These are phyloP conservation scores for Syzygium aromaticum DNA, from an alignment of 345 rosid genomes.

Conservation along the genomic window DNA sequence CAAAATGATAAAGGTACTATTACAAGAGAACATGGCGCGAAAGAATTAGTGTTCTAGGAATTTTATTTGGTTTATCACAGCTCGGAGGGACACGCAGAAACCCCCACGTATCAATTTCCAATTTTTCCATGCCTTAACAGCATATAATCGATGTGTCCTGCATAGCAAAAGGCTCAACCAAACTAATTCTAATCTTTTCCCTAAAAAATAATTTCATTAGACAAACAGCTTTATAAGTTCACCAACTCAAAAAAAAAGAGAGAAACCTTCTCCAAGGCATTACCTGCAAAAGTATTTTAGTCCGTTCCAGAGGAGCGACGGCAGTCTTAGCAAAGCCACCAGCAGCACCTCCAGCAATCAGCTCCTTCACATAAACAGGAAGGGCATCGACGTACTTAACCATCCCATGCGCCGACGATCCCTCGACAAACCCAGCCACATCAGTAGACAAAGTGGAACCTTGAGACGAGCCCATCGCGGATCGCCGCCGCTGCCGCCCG, in stretches of 20 bases:
- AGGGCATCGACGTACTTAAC: constrained; percentile 41
- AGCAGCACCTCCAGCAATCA: constrained; percentile 93
- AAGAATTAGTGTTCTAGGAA: not conserved
- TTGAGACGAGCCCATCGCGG: constrained; percentile 58
- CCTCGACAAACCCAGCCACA: constrained; percentile 55
- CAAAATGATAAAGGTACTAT: not conserved
- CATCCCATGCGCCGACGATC: constrained; percentile 28
- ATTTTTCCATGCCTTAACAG: not conserved
- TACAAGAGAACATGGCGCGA: not conserved
- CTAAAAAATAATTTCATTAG: not conserved
- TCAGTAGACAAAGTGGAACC: constrained; percentile 61
- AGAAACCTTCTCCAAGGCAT: not conserved
- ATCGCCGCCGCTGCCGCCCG: not conserved
- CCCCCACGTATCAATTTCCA: not conserved
- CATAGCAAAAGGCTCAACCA: not conserved
- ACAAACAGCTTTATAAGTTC: not conserved
- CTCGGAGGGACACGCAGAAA: not conserved
- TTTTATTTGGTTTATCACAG: not conserved
- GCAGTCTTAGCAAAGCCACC: constrained; percentile 91
- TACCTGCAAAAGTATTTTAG: constrained; percentile 90
- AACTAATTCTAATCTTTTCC: not conserved
- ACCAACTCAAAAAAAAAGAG: not conserved
- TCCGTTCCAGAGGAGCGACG: constrained; percentile 88
- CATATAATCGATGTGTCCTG: not conserved
- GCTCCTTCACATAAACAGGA: constrained; percentile 82